These are phyloP conservation scores for Camellia lanceoleosa DNA, from an alignment of 148 eudicot species.

Conservation along the genomic window DNA sequence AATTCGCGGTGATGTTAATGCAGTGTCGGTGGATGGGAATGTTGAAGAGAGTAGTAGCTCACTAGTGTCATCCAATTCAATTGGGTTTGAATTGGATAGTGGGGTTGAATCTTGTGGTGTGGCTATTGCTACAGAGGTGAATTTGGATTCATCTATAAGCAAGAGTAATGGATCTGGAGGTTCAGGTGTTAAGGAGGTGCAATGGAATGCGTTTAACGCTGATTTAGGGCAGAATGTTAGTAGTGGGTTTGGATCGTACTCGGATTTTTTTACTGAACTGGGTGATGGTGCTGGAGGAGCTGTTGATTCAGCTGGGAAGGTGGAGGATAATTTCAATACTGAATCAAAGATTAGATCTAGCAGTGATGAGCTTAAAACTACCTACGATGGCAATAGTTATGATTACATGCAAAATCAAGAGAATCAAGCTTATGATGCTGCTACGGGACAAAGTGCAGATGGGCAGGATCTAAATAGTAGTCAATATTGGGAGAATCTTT, in stretches of 20 bases:
- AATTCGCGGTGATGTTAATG: neutral
- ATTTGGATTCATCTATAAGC: conserved; percentile 17
- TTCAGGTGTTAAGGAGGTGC: conserved; percentile 75
- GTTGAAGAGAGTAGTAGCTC: conserved; percentile 30
- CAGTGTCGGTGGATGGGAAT: neutral
- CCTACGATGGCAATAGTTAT: conserved; percentile 18
- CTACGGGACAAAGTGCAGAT: conserved; percentile 32
- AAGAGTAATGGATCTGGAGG: conserved; percentile 35
- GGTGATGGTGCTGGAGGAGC: conserved; percentile 36
- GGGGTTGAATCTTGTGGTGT: conserved; percentile 30
- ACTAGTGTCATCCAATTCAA: conserved; percentile 31
- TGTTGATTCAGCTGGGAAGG: conserved; percentile 32
- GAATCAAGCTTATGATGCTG: conserved; percentile 25
- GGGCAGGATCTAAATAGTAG: conserved; percentile 40
- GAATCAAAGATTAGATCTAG: conserved; percentile 31
- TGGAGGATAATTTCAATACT: conserved; percentile 27
- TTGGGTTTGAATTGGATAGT: conserved; percentile 30
- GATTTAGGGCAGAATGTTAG: conserved; percentile 37
- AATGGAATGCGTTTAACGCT: conserved; percentile 67
- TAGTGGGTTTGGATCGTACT: conserved; percentile 60
- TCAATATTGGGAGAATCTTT: conserved; percentile 66
- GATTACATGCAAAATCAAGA: conserved; percentile 29
- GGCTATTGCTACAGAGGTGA: conserved; percentile 25
- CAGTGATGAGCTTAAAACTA: conserved; percentile 14
- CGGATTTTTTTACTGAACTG: conserved; percentile 65